Evolutionary conservation across 306 rosid genomes (phyloP).

Genomic region (Acmispon strigosus): DNA sequence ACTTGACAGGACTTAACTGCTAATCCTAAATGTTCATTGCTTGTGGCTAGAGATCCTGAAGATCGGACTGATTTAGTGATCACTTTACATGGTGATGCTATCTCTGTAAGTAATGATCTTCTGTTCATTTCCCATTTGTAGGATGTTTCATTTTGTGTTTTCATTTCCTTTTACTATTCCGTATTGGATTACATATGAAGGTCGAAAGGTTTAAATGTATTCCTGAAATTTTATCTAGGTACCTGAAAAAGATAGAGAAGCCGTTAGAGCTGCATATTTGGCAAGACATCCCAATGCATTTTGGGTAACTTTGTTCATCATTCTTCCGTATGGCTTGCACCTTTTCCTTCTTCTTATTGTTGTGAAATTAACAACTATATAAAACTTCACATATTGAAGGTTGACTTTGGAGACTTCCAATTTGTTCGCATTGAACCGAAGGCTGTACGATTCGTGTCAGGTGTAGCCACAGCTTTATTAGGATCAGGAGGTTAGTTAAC

Average conservation of each 20-base stretch:
- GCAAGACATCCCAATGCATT: slow-evolving; percentile 85
- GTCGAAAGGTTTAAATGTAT: slow-evolving; percentile 11
- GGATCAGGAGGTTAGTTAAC: slow-evolving; percentile 91
- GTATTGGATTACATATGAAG: not conserved
- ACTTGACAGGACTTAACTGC: slow-evolving; percentile 57
- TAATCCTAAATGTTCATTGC: slow-evolving; percentile 81
- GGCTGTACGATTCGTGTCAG: slow-evolving; percentile 72
- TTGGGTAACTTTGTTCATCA: slow-evolving; percentile 58
- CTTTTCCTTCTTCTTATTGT: not conserved
- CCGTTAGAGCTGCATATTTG: slow-evolving; percentile 72
- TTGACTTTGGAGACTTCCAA: slow-evolving; percentile 95
- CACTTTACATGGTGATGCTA: slow-evolving; percentile 81
- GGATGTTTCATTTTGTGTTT: not conserved
- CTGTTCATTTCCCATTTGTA: slow-evolving; percentile 2
- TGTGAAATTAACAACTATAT: slow-evolving; percentile 9
- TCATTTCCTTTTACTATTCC: slow-evolving; percentile 1
- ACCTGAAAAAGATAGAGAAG: slow-evolving; percentile 55
- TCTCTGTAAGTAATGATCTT: slow-evolving; percentile 53
- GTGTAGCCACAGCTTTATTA: slow-evolving; percentile 85
- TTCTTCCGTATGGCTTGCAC: slow-evolving; percentile 16
- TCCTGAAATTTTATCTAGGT: slow-evolving; percentile 40
- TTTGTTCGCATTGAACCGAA: slow-evolving; percentile 80
- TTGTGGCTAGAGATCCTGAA: slow-evolving; percentile 83
- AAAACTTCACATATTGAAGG: slow-evolving; percentile 48
- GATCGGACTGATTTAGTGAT: slow-evolving; percentile 88